Evolutionary conservation across 1,139 yeast species (phyloP), one percentile per base, ranked within the genome.

Genomic region (Saccharomyces hybrid): DNA sequence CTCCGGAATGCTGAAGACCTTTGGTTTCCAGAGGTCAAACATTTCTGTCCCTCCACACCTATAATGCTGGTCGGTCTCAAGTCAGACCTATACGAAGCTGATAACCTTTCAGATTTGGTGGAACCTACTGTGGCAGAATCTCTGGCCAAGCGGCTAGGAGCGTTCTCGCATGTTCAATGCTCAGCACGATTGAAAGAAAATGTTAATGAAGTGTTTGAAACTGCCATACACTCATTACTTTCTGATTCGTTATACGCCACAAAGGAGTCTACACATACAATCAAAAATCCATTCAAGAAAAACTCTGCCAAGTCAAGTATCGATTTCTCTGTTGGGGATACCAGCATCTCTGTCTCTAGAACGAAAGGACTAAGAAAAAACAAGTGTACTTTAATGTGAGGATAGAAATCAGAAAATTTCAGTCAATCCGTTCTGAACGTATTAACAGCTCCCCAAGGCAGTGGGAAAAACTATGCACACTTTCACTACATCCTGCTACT

Each of bases 11-110:
- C 88, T 13, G 79, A 78, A 59, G 95, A 88, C 61, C 82, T 80
- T 56, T 90, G 97, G 97, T 81, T 80, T 49, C 96, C 96, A 0
- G 97, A 90, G 68, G 87, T 88, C 1, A 75, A 78, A 56, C 93
- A 87, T 67, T 89, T 86, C 68, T 88, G 96, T 66, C 91, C 93
- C 2, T 85, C 82, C 1, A 78, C 85, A 3, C 95, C 96, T 2
- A 78, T 86, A 27, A 71, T 89, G 42, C 72, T 90, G 47, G 90
- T 88, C 11, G 97, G 96, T 1, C 78, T 93, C 41, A 89, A 90
- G 67, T 71, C 84, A 2, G 97, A 90, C 70, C 73, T 86, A 56
- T 69, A 76, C 28, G 68, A 73, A 55, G 68, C 71, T 27, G 53
- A 52, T n/a, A 48, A 34, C 48, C 53, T 26, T n/a, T 49, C 26